Conservation (phyloP, 2,329 filamentous ascomycete species). For the Penicillium oxalicum region DNA sequence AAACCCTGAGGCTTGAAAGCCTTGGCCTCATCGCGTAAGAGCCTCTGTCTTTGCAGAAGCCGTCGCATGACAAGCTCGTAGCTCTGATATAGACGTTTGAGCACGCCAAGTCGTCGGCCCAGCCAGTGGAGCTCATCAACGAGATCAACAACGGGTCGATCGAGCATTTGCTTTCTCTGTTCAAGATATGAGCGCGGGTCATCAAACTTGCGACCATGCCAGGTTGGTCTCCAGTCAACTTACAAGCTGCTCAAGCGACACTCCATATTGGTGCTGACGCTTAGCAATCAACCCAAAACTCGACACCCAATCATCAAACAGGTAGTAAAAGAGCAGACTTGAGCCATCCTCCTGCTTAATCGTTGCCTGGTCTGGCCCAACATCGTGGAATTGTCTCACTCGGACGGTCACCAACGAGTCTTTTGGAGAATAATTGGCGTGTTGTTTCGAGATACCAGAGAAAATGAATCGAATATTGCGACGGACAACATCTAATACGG, state of each 20-base stretch:
- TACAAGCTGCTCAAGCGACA: slow-evolving; percentile 47
- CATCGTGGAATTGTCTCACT: slow-evolving; percentile 35
- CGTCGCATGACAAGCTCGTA: slow-evolving; percentile 58
- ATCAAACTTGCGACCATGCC: too few relatives aligned
- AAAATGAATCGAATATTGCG: slow-evolving; percentile 58
- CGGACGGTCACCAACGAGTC: slow-evolving; percentile 47
- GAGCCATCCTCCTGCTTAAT: slow-evolving; percentile 48
- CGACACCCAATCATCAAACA: slow-evolving; percentile 63
- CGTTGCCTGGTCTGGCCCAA: slow-evolving; percentile 29
- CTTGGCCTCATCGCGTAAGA: slow-evolving; percentile 33
- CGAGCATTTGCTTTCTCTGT: slow-evolving; percentile 52
- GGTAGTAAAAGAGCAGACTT: slow-evolving; percentile 60
- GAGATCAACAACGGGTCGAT: slow-evolving; percentile 41
- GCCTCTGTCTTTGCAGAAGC: slow-evolving; percentile 49
- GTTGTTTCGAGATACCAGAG: slow-evolving; percentile 53
- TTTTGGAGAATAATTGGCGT: slow-evolving; percentile 42
- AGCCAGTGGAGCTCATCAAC: slow-evolving; percentile 53
- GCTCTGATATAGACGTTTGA: slow-evolving; percentile 57
- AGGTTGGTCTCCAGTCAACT: slow-evolving; percentile 4
- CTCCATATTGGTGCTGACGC: slow-evolving; percentile 48
- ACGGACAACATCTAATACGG: slow-evolving; percentile 38
- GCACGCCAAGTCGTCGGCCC: slow-evolving; percentile 54
- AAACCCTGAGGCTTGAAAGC: slow-evolving; percentile 14
- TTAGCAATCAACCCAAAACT: slow-evolving; percentile 56
- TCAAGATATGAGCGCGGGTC: background rate